Base-by-base conservation (phyloP, 2,329 filamentous ascomycete genomes). In the Fusarium sambucinum region DNA sequence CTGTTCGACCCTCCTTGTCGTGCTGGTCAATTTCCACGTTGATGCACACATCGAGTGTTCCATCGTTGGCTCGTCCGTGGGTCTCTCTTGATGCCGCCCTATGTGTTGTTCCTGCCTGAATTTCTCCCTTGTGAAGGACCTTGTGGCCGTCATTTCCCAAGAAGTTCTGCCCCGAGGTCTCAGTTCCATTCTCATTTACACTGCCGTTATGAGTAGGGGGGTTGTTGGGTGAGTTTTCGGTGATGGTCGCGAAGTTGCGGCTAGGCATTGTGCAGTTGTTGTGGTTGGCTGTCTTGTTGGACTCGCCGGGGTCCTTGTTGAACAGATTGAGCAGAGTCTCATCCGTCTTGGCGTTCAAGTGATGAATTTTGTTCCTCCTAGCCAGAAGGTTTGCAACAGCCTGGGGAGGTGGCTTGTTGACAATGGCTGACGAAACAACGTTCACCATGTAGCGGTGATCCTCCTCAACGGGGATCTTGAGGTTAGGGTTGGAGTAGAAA, bases 371-470 rank as follows among this genome's bases (percentile, higher is more conserved):
- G 83, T 98, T 98, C 62, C 96, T 87, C 75, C 91, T 90, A 60
- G 97, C 95, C 55, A 99, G 86, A 47, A 97, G 87, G 78, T 99
- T 97, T 13, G 94, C 94, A 75, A 99, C 91, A 72, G 81, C 94
- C 77, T 91, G 89, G 2, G 95, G 93, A 16, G 94, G 93, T 4
- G 96, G 96, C 73, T 95, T 95, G 77, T 99, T 97, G 70, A 96
- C 94, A 74, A 99, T 98, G 32, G 94, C 94, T 1, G 94, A 97
- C 8, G 94, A 97, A 54, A 98, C 87, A 21, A 99, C 86, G 75
- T 99, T 99, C 51, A 90, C 91, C 89, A 99, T 98, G 79, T 98
- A 98, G 57, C 96, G 89, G 77, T 93, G 92, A 78, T 99, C 96
- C 61, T 90, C 86, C 76, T 95, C 91, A 56, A 90, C 91, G 1